A percentile compares a stretch with the other conserved stretches of the same genome.
phyloP scores from a whole-genome alignment of 2,329 filamentous ascomycete species.

The Penicillium freii region DNA sequence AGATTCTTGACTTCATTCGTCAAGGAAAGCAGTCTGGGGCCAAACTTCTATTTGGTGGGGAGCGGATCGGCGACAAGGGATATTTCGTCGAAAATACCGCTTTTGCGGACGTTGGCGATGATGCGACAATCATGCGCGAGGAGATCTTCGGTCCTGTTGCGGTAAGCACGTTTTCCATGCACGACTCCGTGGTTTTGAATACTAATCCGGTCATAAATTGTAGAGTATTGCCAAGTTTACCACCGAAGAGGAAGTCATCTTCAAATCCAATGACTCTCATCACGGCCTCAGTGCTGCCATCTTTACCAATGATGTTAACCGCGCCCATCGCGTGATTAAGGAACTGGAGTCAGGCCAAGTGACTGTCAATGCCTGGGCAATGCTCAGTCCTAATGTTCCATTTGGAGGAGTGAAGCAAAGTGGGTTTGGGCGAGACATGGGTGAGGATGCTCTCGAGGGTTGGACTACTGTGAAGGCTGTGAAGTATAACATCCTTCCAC shows the following conservation, averaged over 20 bases:
- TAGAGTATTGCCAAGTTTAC: conserved; percentile 57
- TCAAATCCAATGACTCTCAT: conserved; percentile 54
- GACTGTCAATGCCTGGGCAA: conserved; percentile 29
- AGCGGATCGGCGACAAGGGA: conserved; percentile 40
- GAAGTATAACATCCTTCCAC: conserved; percentile 20
- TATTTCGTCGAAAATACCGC: conserved; percentile 65
- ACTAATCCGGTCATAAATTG: background rate
- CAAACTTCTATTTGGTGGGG: conserved; percentile 24
- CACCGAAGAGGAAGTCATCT: conserved; percentile 58
- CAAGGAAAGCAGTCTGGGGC: conserved; percentile 24
- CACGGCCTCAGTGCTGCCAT: conserved; percentile 28
- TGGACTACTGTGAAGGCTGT: conserved; percentile 27
- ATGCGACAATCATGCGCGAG: conserved; percentile 50
- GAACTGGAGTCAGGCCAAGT: conserved; percentile 27
- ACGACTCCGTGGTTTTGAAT: background rate
- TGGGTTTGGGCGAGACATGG: conserved; percentile 30
- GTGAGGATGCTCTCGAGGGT: conserved; percentile 26
- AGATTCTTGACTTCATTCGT: conserved; percentile 25
- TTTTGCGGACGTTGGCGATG: conserved; percentile 51
- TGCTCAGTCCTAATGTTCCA: conserved; percentile 26
- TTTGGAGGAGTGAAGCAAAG: conserved; percentile 32
- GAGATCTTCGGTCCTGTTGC: conserved; percentile 61
- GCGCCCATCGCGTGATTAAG: conserved; percentile 25
- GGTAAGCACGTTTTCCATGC: conserved; percentile 12
- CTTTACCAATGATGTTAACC: conserved; percentile 28